Evolutionary conservation across 2,329 filamentous ascomycete species (phyloP).

Genomic region (Trichocomaceae sp.): DNA sequence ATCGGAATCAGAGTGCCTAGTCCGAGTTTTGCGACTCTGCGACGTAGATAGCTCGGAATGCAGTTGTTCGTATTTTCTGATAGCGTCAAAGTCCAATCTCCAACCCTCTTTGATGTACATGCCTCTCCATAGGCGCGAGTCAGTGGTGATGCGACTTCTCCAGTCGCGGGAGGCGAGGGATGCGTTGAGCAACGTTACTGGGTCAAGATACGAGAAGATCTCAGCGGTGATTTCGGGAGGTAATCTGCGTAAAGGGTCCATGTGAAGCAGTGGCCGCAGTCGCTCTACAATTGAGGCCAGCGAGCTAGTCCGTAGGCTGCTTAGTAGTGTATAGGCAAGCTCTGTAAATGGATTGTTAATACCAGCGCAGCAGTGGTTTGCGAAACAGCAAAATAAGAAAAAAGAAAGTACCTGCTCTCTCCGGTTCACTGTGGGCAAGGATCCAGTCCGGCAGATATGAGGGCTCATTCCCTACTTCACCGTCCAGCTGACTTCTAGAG

Average conservation of each 20-base stretch:
- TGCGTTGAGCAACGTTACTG: constrained; percentile 69
- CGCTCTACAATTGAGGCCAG: constrained; percentile 75
- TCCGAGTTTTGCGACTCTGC: constrained; percentile 42
- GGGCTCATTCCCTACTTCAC: constrained; percentile 33
- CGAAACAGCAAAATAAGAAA: constrained; percentile 25
- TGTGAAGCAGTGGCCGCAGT: constrained; percentile 76
- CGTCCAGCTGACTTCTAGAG: constrained; percentile 44
- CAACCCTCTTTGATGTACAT: constrained; percentile 83
- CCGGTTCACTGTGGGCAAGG: constrained; percentile 47
- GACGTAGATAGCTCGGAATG: constrained; percentile 32
- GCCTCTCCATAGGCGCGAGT: constrained; percentile 78
- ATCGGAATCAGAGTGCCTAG: constrained; percentile 42
- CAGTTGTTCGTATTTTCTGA: constrained; percentile 59
- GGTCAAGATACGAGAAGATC: constrained; percentile 79
- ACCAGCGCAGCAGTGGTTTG: not conserved
- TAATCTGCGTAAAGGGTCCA: constrained; percentile 80
- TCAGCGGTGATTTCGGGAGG: constrained; percentile 87
- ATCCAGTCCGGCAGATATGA: constrained; percentile 50
- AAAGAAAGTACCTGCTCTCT: constrained; percentile 47
- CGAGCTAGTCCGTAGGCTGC: constrained; percentile 69
- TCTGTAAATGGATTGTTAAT: constrained; percentile 47
- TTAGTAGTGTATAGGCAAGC: constrained; percentile 70
- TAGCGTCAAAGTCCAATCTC: constrained; percentile 61
- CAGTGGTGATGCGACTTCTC: constrained; percentile 69
- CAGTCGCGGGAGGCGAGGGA: constrained; percentile 74